Evolutionary conservation across 164 flowering plant species (phyloP).

Genomic region (Chimonanthus praecox): DNA sequence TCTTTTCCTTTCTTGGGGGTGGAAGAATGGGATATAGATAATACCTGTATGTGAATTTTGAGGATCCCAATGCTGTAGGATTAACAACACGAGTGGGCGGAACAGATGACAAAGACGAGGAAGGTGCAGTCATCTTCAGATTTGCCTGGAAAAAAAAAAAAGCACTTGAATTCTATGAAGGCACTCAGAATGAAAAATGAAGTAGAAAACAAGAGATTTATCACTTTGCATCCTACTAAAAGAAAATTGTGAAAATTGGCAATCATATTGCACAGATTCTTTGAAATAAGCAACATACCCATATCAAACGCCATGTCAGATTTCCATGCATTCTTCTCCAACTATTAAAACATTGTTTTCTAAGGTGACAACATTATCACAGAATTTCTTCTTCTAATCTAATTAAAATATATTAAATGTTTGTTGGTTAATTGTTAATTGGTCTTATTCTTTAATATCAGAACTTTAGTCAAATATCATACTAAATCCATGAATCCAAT

Average conservation of each 20-base stretch:
- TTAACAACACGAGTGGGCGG: slow-evolving; percentile 42
- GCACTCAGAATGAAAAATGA: neutral
- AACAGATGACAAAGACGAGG: slow-evolving; percentile 39
- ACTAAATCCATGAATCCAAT: no score
- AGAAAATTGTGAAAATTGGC: neutral
- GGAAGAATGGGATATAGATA: neutral
- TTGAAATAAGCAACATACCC: neutral
- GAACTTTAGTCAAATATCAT: no score
- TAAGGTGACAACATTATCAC: no score
- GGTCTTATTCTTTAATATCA: no score
- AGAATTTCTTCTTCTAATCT: no score
- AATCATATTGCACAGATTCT: no score
- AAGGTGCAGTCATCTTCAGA: slow-evolving; percentile 41
- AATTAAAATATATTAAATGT: no score
- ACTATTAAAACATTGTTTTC: no score
- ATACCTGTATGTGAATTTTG: slow-evolving; percentile 83
- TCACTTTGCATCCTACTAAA: neutral
- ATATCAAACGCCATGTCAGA: neutral
- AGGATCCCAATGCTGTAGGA: slow-evolving; percentile 43
- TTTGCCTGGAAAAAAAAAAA: slow-evolving; percentile 39
- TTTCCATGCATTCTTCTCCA: neutral
- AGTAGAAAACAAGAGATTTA: neutral
- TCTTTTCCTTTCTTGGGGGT: neutral
- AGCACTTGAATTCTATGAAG: neutral
- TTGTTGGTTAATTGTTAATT: no score